Percentiles rank a stretch among this genome's conserved stretches.
Conservation (phyloP, 2,329 filamentous ascomycete species). For the Verticillium alfalfae region DNA sequence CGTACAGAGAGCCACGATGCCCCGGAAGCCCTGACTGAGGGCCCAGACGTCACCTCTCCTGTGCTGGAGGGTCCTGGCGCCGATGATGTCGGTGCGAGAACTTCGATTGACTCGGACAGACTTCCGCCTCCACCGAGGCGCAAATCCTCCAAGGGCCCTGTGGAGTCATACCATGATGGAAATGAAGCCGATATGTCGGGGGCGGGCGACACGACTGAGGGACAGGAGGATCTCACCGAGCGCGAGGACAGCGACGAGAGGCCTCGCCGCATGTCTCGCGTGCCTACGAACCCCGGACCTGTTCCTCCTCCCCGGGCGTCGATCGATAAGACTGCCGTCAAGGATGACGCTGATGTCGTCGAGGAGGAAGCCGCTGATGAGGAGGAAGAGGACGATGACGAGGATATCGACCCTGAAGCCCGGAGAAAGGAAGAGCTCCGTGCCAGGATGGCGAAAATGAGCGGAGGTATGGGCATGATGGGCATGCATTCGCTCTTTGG, state of each 20-base stretch:
- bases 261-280: conserved; percentile 26
- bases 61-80: not conserved
- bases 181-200: conserved; percentile 63
- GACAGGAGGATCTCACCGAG: conserved; percentile 57
- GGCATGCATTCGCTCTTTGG: conserved; percentile 94
- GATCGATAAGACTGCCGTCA: conserved; percentile 23
- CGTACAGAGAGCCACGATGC: conserved; percentile 42
- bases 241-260: conserved; percentile 70
- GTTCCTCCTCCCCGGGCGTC: conserved; percentile 18
- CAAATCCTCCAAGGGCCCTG: conserved; percentile 43
- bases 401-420: conserved; percentile 83
- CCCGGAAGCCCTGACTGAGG: conserved; percentile 16
- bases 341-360: conserved; percentile 30
- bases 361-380: conserved; percentile 55
- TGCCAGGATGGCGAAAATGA: conserved; percentile 97
- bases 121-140: conserved; percentile 38
- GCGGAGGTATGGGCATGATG: conserved; percentile 98
- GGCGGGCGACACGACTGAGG: conserved; percentile 59
- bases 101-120: conserved; percentile 42
- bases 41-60: not conserved
- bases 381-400: conserved; percentile 71
- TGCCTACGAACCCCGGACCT: conserved; percentile 24
- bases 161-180: conserved; percentile 47
- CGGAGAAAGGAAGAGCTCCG: conserved; percentile 81
- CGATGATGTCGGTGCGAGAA: conserved; percentile 20